These are phyloP conservation scores for Vaccinium macrocarpon DNA, from an alignment of 148 eudicot genomes.

Conservation along the genomic window DNA sequence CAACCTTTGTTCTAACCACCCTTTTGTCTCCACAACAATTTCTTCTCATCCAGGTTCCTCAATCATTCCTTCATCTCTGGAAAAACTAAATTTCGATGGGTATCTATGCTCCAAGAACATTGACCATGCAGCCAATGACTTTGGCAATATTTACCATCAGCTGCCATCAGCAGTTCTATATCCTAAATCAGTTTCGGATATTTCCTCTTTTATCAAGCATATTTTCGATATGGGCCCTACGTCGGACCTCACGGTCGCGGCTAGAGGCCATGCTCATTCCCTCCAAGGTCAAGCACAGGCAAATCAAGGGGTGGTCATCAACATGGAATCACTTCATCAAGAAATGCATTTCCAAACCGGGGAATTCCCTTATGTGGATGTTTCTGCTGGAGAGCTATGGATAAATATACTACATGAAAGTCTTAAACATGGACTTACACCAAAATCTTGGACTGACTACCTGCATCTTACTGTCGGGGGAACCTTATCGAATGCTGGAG, in stretches of 20 bases:
- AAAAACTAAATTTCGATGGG: slow-evolving; percentile 48
- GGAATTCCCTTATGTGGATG: slow-evolving; percentile 68
- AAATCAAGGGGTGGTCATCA: slow-evolving; percentile 63
- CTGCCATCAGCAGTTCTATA: slow-evolving; percentile 62
- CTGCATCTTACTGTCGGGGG: slow-evolving; percentile 94
- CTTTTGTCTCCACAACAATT: slow-evolving; percentile 35
- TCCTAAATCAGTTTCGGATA: slow-evolving; percentile 77
- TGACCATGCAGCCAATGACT: slow-evolving; percentile 61
- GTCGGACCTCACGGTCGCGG: slow-evolving; percentile 67
- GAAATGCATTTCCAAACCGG: slow-evolving; percentile 57
- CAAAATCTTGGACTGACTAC: slow-evolving; percentile 97
- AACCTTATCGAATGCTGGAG: slow-evolving; percentile 89
- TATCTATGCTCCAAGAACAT: slow-evolving; percentile 41
- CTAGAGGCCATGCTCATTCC: slow-evolving; percentile 95
- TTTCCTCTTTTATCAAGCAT: slow-evolving; percentile 54
- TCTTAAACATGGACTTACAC: slow-evolving; percentile 71
- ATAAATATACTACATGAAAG: slow-evolving; percentile 78
- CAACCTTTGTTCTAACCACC: slow-evolving; percentile 51
- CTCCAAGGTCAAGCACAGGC: slow-evolving; percentile 86
- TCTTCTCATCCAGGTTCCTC: slow-evolving; percentile 24
- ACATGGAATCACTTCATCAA: slow-evolving; percentile 74
- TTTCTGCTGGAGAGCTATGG: slow-evolving; percentile 85
- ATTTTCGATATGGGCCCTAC: slow-evolving; percentile 59
- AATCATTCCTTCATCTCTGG: slow-evolving; percentile 34
- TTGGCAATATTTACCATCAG: slow-evolving; percentile 63